Evolutionary conservation across 371 early-diverging fungal genomes (phyloP), one percentile per base, ranked within the genome.

Genomic region (Sporodiniella umbellata): DNA sequence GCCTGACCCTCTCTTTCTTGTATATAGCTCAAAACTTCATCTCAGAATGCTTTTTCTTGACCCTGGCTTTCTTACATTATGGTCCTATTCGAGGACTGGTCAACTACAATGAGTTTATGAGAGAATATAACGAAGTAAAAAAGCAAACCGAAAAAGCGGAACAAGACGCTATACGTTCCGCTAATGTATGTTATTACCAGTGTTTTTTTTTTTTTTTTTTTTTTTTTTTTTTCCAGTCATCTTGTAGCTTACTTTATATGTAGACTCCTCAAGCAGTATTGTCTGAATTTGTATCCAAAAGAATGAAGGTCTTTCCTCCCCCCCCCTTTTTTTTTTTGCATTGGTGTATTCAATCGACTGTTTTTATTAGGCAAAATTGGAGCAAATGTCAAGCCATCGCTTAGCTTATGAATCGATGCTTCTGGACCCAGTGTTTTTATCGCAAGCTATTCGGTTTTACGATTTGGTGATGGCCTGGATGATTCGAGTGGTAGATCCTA

Each of bases 41-140:
- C 42, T 80, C 95, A 1, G 94, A 96, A 42, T 67, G 86, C 8
- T 97, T 96, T 60, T 92, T 83, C 55, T 59, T 94, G 15, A 86
- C 95, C 0, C 66, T 92, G 14, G 68, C 79, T 1, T 78, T 84
- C 14, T 73, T 89, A 54, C 96, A 96, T 64, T 84, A 88, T 48
- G 95, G 95, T 0, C 76, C 89, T 4, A 68, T 93, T 31, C 79
- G 87, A 40, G 80, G 79, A 15, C 70, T 87, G 43, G 79, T 83
- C 12, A 80, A 80, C 35, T 94, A 85, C 31, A 75, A 78, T 48
- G 75, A 79, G 5, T 72, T 89, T 35, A 68, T 83, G 12, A 79
- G 85, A 56, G 82, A 87, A 30, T 66, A 88, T 12, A 67, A 74
- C 11, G 90, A 94, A 33, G 46, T 88, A 48, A 77, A 78, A 48